Conservation (phyloP, 129 eudicot genomes). For the Sambucus nigra region DNA sequence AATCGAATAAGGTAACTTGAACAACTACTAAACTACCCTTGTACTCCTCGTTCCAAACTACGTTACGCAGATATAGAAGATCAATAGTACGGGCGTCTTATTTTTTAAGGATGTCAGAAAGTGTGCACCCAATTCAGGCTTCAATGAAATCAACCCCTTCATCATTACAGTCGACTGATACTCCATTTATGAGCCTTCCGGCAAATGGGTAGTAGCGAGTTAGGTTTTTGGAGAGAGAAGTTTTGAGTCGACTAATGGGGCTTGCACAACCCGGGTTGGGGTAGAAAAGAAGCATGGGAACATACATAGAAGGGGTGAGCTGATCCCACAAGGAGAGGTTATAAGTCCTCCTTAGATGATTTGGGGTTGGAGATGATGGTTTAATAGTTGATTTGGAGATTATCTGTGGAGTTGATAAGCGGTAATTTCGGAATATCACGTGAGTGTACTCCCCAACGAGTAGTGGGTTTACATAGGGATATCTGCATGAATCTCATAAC, state of each 20-base stretch:
- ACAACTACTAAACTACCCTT: constrained; percentile 13
- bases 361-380: constrained; percentile 32
- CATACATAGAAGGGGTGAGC: constrained; percentile 9
- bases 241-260: constrained; percentile 9
- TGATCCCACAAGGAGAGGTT: constrained; percentile 33
- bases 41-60: not conserved
- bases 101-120: constrained; percentile 18
- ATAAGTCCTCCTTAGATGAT: constrained; percentile 9
- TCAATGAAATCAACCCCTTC: constrained; percentile 25
- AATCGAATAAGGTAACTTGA: constrained; percentile 22
- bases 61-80: not conserved
- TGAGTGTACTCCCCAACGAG: no score
- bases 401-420: no score
- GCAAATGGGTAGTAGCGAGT: constrained; percentile 23
- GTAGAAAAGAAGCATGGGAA: constrained; percentile 25
- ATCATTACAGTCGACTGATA: constrained; percentile 22
- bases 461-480: no score
- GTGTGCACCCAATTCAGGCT: constrained; percentile 11
- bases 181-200: constrained; percentile 19
- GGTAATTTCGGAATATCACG: no score
- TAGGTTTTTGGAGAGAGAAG: constrained; percentile 16
- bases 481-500: no score
- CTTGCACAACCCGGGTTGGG: not conserved
- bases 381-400: constrained; percentile 3
- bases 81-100: constrained; percentile 2